Percentiles rank a stretch among this genome's conserved stretches.
phyloP scores from a whole-genome alignment of 164 flowering plant species.

The Cinnamomum micranthum region DNA sequence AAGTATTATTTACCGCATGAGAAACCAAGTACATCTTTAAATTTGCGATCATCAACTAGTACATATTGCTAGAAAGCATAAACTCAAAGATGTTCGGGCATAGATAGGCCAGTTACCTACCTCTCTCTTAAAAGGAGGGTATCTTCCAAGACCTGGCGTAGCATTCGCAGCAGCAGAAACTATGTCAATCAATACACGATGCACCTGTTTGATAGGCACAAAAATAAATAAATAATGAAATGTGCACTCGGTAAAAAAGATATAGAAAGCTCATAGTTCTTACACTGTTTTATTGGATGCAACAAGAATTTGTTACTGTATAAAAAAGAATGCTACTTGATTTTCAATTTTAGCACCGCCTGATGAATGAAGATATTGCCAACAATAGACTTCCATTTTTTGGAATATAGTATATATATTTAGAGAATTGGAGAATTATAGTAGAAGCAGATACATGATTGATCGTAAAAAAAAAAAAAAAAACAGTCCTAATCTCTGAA shows the following conservation, averaged over 20 bases:
- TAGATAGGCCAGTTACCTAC: constrained; percentile 27
- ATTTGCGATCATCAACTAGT: background rate
- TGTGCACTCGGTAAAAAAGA: background rate
- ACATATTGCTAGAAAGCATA: background rate
- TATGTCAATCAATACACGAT: constrained; percentile 86
- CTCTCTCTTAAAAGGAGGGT: constrained; percentile 97
- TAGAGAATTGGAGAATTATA: background rate
- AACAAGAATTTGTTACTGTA: background rate
- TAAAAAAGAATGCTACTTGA: too few species aligned
- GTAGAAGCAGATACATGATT: background rate
- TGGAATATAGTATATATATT: too few species aligned
- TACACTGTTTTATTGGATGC: background rate
- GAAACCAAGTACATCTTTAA: too few species aligned
- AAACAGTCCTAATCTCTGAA: background rate
- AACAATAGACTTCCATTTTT: background rate
- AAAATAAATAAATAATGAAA: background rate
- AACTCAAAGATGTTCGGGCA: background rate
- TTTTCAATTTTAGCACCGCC: background rate
- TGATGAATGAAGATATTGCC: background rate
- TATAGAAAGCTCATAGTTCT: background rate
- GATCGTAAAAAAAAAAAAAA: too few species aligned
- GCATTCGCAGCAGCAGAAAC: constrained; percentile 93
- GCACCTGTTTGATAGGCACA: constrained; percentile 52
- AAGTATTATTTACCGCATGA: too few species aligned
- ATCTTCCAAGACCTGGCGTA: constrained; percentile 97